Conservation (phyloP, 2,329 filamentous ascomycete genomes). For the Hypomyces perniciosus region DNA sequence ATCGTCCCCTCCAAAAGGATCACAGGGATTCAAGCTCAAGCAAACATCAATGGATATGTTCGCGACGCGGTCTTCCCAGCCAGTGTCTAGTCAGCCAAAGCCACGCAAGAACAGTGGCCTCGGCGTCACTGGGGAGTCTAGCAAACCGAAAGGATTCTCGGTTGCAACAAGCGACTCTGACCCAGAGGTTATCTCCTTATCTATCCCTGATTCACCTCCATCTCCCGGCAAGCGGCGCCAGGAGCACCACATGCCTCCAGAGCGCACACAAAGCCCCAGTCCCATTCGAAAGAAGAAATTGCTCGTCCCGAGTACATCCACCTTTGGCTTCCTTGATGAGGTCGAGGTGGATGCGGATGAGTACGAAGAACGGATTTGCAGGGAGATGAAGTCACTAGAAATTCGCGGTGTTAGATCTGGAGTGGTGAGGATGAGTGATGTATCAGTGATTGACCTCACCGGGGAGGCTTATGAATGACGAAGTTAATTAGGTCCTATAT, state of each 20-base stretch:
- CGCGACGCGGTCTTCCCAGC: conserved; percentile 12
- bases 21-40: conserved; percentile 20
- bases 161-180: conserved; percentile 13
- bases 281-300: conserved; percentile 30
- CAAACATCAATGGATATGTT: conserved; percentile 31
- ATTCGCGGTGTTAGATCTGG: conserved; percentile 14
- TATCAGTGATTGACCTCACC: conserved; percentile 30
- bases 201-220: background rate
- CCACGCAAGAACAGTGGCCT: background rate
- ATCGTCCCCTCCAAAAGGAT: background rate
- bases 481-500: no score
- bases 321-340: conserved; percentile 35
- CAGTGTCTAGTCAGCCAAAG: background rate
- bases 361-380: conserved; percentile 19
- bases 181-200: conserved; percentile 5
- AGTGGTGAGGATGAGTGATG: conserved; percentile 26
- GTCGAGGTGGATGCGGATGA: conserved; percentile 22
- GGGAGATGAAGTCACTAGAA: conserved; percentile 16
- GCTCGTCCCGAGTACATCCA: conserved; percentile 31
- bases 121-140: background rate
- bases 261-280: conserved; percentile 10
- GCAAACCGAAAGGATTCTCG: conserved; percentile 6
- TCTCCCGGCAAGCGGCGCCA: conserved; percentile 6
- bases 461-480: background rate
- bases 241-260: conserved; percentile 5